phyloP scores from a whole-genome alignment of 225 moss, liverwort and hornwort species.

The Pseudisothecium myosuroides region DNA sequence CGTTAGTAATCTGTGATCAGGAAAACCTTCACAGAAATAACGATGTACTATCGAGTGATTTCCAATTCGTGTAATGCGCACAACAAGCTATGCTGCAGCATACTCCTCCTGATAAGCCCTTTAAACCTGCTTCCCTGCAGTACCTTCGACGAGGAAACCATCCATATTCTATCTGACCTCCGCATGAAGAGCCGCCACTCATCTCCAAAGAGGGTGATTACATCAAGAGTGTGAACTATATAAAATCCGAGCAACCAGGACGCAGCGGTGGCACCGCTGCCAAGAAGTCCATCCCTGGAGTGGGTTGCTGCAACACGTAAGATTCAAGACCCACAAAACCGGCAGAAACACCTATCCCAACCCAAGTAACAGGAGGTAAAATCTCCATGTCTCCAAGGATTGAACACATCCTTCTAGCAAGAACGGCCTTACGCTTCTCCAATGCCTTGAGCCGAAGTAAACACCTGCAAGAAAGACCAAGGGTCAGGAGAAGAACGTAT shows the following conservation, averaged over 20 bases:
- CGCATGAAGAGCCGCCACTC: constrained; percentile 80
- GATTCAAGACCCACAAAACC: constrained; percentile 41
- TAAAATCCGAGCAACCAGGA: constrained; percentile 37
- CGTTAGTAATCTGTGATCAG: constrained; percentile 29
- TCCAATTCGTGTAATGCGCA: constrained; percentile 54
- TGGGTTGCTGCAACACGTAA: constrained; percentile 41
- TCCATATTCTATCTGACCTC: constrained; percentile 74
- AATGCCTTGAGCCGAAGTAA: background rate
- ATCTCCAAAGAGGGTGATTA: constrained; percentile 72
- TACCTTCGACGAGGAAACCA: constrained; percentile 73
- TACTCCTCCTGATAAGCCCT: constrained; percentile 47
- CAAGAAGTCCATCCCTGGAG: constrained; percentile 40
- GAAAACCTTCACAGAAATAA: constrained; percentile 52
- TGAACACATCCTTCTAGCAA: constrained; percentile 48
- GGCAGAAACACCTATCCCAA: constrained; percentile 45
- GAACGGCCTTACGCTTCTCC: background rate
- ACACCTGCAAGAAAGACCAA: background rate
- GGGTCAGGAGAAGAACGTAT: background rate
- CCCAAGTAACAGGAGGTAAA: constrained; percentile 53
- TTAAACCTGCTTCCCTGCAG: constrained; percentile 50
- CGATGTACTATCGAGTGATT: constrained; percentile 41
- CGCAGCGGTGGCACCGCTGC: constrained; percentile 77
- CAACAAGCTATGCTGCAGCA: constrained; percentile 72
- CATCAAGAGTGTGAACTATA: constrained; percentile 59
- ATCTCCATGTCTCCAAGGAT: constrained; percentile 63